Base-by-base conservation (phyloP, 169 alveolate genomes). In the Cystoisospora suis region DNA sequence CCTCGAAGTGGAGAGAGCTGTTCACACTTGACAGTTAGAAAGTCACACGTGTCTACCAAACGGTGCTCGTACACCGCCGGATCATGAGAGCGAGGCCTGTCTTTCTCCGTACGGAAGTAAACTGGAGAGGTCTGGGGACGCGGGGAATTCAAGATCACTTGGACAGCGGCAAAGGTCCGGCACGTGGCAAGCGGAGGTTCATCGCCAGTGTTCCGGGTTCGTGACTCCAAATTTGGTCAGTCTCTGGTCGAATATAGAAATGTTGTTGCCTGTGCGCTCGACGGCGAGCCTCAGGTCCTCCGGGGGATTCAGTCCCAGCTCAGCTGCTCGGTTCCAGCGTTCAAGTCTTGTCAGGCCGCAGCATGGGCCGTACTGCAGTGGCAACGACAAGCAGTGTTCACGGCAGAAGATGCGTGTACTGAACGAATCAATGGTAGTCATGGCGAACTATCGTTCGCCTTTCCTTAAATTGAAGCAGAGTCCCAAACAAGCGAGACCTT, bases 291-390 rank as follows among this genome's bases (percentile, higher is more conserved):
- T 56, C 56, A 83, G 81, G 40, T 83, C 89, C 23, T 17, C 9
- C 0, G 89, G 89, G 17, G 89, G 89, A 5, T 15, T 59, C 53
- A 83, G 49, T 42, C 89, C 89, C 61, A 83, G 40, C 44, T 58
- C 61, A 3, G 3, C 80, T 58, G 89, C 89, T 36, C 77, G 75
- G 20, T 38, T 23, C 89, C 89, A 83, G 3, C 89, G n/a, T 40
- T 83, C 89, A 20, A 29, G 29, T 58, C 89, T 53, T 42, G 61
- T 29, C 0, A 83, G 34, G 29, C 89, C 89, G 29, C 65, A 56
- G 17, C 89, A 58, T 3, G 89, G 89, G 44, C 89, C 89, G 42
- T 83, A 83, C 89, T 83, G 89, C 65, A 42, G 6, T 34, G 7
- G 56, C 65, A 12, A 79, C 9, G 87, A 36, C 56, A 4, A 32